Evolutionary conservation across 345 rosid species (phyloP).

Genomic region (Boechera divaricarpa): DNA sequence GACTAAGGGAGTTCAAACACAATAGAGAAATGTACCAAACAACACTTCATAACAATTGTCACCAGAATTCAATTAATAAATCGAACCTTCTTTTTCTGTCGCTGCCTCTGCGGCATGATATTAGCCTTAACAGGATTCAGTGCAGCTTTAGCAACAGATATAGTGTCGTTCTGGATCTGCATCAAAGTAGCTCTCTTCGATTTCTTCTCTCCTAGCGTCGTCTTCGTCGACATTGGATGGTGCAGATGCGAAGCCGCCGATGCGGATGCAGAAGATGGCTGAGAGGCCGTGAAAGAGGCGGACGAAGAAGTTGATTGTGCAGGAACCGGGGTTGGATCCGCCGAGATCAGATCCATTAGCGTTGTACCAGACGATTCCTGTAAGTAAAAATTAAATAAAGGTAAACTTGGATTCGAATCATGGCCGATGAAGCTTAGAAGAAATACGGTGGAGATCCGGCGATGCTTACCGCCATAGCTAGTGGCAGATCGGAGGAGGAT

Average conservation of each 20-base stretch:
- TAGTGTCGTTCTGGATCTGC: constrained; percentile 95
- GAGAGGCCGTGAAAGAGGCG: constrained; percentile 43
- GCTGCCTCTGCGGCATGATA: constrained; percentile 76
- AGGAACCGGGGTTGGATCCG: constrained; percentile 69
- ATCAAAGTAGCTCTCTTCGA: constrained; percentile 77
- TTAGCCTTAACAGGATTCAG: constrained; percentile 69
- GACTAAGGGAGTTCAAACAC: constrained; percentile 9
- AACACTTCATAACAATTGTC: constrained; percentile 4
- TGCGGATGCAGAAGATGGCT: constrained; percentile 39
- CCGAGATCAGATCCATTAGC: constrained; percentile 97
- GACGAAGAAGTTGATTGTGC: constrained; percentile 53
- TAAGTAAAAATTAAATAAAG: constrained; percentile 9
- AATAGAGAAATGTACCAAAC: neutral
- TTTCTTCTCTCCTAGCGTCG: constrained; percentile 75
- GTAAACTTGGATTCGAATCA: constrained; percentile 23
- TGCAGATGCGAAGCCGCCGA: constrained; percentile 35
- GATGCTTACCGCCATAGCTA: constrained; percentile 47
- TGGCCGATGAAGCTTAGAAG: neutral
- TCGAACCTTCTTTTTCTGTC: constrained; percentile 61
- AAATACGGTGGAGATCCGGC: constrained; percentile 33
- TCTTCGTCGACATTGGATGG: constrained; percentile 57
- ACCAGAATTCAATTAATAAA: neutral
- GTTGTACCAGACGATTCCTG: constrained; percentile 92
- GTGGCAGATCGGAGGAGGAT: constrained; percentile 39
- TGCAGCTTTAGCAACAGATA: constrained; percentile 93